Percentiles rank a stretch among this genome's conserved stretches.
Evolutionary conservation across 2,329 filamentous ascomycete species (phyloP).

Genomic region (Botryosphaeria agaves): DNA sequence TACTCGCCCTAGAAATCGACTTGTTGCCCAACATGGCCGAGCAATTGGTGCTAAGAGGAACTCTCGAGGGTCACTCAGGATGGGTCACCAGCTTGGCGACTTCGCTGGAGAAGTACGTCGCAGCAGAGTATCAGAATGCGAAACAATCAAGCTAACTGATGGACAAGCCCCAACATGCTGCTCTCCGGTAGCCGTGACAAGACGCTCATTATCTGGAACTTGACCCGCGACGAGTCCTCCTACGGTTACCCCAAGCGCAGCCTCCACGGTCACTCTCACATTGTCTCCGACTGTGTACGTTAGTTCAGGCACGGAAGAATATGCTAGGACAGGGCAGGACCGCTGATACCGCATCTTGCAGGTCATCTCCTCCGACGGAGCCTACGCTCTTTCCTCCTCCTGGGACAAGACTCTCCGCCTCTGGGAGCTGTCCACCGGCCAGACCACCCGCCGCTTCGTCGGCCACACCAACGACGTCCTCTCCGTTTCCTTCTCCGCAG

Average conservation of each 20-base stretch:
- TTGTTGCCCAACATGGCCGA: slow-evolving; percentile 21
- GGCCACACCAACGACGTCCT: slow-evolving; percentile 99
- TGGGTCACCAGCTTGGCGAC: slow-evolving; percentile 98
- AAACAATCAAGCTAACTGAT: slow-evolving; percentile 14
- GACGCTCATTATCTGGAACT: slow-evolving; percentile 99
- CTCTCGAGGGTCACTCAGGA: slow-evolving; percentile 75
- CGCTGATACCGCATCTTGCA: slow-evolving; percentile 24
- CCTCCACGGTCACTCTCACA: slow-evolving; percentile 98
- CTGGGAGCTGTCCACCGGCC: slow-evolving; percentile 95
- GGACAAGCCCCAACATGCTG: slow-evolving; percentile 88
- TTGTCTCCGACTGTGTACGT: slow-evolving; percentile 99
- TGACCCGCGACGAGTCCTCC: slow-evolving; percentile 93
- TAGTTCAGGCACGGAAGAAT: slow-evolving; percentile 6
- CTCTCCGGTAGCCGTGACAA: slow-evolving; percentile 95
- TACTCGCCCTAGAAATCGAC: no score
- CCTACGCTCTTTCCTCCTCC: slow-evolving; percentile 94
- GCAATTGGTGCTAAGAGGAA: slow-evolving; percentile 25
- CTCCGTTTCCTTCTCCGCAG: slow-evolving; percentile 99
- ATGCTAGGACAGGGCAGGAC: slow-evolving; percentile 3
- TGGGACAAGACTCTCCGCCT: slow-evolving; percentile 99
- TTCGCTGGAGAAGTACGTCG: slow-evolving; percentile 83
- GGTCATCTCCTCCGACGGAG: slow-evolving; percentile 99
- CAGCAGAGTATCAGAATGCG: not conserved
- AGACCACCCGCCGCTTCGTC: slow-evolving; percentile 94
- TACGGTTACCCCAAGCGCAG: slow-evolving; percentile 99